Conservation (phyloP, 768 basidiomycete species). For the Rhizopogon rudus region DNA sequence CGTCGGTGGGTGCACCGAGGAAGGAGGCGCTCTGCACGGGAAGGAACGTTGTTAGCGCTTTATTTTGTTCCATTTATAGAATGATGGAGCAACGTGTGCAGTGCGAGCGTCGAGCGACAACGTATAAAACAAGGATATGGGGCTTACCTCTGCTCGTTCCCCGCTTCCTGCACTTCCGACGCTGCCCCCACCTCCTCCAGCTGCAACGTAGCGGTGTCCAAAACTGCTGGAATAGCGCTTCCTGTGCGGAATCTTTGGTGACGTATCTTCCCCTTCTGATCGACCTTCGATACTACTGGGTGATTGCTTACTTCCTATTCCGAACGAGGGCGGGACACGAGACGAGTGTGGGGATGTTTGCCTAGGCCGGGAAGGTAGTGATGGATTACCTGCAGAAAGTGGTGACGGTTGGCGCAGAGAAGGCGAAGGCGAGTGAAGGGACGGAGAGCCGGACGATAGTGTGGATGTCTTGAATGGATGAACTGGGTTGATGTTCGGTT, state of each 20-base stretch:
- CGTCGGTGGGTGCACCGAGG: conserved; percentile 50
- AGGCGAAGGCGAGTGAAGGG: conserved; percentile 43
- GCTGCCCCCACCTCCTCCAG: conserved; percentile 29
- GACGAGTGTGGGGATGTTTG: conserved; percentile 38
- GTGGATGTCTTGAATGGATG: conserved; percentile 49
- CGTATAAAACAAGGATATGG: neutral
- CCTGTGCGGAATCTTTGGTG: conserved; percentile 24
- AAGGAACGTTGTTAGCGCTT: neutral
- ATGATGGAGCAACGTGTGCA: neutral
- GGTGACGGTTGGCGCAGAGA: conserved; percentile 45
- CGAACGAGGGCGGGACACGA: conserved; percentile 35
- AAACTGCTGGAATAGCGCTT: conserved; percentile 80
- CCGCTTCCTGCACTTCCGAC: conserved; percentile 37
- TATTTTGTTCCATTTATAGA: neutral
- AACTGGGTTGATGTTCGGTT: conserved; percentile 34
- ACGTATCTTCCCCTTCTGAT: conserved; percentile 30
- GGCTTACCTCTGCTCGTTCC: conserved; percentile 22
- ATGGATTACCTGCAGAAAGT: conserved; percentile 29
- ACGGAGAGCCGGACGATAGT: conserved; percentile 44
- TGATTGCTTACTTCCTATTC: conserved; percentile 27
- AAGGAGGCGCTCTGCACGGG: conserved; percentile 34
- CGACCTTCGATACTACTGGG: conserved; percentile 38
- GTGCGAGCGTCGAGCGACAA: neutral
- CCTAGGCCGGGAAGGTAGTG: conserved; percentile 31
- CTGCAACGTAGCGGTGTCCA: conserved; percentile 57